Conservation (phyloP, 768 basidiomycete genomes). For the Hygrophorus russula region DNA sequence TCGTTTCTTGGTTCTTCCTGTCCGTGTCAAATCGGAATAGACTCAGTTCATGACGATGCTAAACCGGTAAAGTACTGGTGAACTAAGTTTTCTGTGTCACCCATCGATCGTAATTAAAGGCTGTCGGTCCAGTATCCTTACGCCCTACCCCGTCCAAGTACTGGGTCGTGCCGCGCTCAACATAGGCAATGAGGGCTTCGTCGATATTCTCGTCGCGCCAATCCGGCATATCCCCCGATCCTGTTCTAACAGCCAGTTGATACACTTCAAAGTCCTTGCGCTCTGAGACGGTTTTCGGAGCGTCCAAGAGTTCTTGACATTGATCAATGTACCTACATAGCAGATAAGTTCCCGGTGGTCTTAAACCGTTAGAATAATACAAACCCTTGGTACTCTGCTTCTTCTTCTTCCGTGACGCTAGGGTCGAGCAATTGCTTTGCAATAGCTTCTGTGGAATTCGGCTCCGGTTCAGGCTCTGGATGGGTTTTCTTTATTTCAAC, state of each 20-base stretch:
- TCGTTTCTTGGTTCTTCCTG: slow-evolving; percentile 8
- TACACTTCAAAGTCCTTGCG: slow-evolving; percentile 50
- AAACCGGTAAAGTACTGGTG: not conserved
- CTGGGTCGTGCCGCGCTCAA: slow-evolving; percentile 27
- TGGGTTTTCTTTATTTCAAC: slow-evolving; percentile 24
- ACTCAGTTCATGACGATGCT: not conserved
- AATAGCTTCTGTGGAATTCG: slow-evolving; percentile 45
- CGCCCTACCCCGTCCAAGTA: slow-evolving; percentile 22
- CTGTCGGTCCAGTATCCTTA: slow-evolving; percentile 23
- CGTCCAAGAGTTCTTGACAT: slow-evolving; percentile 51
- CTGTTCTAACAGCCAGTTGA: slow-evolving; percentile 37
- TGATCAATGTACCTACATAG: slow-evolving; percentile 59
- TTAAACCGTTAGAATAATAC: slow-evolving; percentile 10
- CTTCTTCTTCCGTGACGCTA: slow-evolving; percentile 49
- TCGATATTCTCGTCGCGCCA: slow-evolving; percentile 28
- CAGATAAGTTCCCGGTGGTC: slow-evolving; percentile 1
- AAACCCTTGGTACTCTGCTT: slow-evolving; percentile 64
- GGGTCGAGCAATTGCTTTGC: slow-evolving; percentile 52
- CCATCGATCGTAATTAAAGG: slow-evolving; percentile 39
- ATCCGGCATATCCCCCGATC: slow-evolving; percentile 25
- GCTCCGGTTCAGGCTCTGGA: slow-evolving; percentile 22
- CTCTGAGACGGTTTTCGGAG: slow-evolving; percentile 42
- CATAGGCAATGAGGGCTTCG: slow-evolving; percentile 30
- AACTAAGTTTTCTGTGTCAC: slow-evolving; percentile 2
- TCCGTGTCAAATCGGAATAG: slow-evolving; percentile 10